Percentiles rank a stretch among this genome's conserved stretches.
phyloP scores from a whole-genome alignment of 768 basidiomycete genomes.

The Trametes villosa region DNA sequence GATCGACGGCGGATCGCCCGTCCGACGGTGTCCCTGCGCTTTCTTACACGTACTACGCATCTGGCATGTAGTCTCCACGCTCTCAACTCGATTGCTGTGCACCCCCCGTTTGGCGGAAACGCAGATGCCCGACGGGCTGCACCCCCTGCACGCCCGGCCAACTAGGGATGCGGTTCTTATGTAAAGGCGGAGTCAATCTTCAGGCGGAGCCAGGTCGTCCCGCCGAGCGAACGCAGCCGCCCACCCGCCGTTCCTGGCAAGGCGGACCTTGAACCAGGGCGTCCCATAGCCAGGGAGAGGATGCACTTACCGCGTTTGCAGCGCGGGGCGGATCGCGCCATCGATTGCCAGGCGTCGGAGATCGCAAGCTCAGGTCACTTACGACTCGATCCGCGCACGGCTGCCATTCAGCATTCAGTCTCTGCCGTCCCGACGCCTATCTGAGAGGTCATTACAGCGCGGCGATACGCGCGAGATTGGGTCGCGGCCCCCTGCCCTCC shows the following conservation, averaged over 20 bases:
- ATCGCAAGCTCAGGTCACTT: too few relatives aligned
- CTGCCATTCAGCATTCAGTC: too few relatives aligned
- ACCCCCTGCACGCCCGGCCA: background rate
- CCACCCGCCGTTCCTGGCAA: too few relatives aligned
- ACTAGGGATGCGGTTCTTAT: background rate
- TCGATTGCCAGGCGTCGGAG: too few relatives aligned
- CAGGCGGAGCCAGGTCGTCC: background rate
- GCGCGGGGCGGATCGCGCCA: too few relatives aligned
- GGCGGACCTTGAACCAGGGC: too few relatives aligned
- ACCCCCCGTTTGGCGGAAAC: conserved; percentile 1
- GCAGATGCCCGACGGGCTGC: conserved; percentile 13
- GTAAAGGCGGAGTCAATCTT: conserved; percentile 16
- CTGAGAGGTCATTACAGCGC: background rate
- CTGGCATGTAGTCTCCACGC: conserved; percentile 20
- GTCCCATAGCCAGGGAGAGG: too few relatives aligned
- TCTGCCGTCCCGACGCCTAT: background rate
- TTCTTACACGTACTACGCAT: conserved; percentile 14
- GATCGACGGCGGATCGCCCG: conserved; percentile 11
- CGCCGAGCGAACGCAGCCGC: too few relatives aligned
- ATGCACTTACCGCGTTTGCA: too few relatives aligned
- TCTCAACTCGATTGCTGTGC: conserved; percentile 14
- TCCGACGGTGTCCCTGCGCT: background rate
- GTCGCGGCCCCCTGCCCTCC: background rate
- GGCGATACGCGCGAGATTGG: background rate
- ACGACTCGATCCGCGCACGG: too few relatives aligned